Conservation (phyloP, 768 basidiomycete genomes). For the Leccinellum albellum region DNA sequence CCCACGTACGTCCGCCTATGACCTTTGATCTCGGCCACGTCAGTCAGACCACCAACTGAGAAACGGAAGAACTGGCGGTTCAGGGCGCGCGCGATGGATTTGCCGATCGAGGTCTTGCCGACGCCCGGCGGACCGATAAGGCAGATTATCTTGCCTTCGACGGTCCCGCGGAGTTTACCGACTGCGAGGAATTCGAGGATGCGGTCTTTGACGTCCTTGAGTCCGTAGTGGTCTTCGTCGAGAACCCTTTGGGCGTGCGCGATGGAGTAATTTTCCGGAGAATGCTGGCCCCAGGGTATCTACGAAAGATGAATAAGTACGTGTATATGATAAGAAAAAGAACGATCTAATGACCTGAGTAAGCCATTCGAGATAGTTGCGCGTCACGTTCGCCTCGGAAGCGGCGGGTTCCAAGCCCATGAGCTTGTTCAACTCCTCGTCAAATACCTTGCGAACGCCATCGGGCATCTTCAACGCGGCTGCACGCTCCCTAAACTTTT, state of each 20-base stretch:
- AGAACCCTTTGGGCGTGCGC: constrained; percentile 75
- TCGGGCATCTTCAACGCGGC: constrained; percentile 84
- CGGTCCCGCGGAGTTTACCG: constrained; percentile 89
- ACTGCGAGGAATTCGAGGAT: constrained; percentile 96
- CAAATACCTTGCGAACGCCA: constrained; percentile 86
- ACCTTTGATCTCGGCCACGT: constrained; percentile 99
- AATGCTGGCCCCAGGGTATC: constrained; percentile 97
- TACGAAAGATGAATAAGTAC: constrained; percentile 27
- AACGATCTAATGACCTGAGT: constrained; percentile 53
- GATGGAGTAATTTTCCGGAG: constrained; percentile 89
- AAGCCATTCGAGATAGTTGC: constrained; percentile 93
- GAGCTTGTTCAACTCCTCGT: constrained; percentile 91
- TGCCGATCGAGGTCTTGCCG: constrained; percentile 95
- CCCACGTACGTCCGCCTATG: constrained; percentile 96
- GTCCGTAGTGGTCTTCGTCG: constrained; percentile 93
- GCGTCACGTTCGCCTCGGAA: constrained; percentile 88
- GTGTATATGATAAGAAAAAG: neutral
- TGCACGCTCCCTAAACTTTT: constrained; percentile 88
- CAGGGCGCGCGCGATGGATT: constrained; percentile 89
- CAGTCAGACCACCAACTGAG: constrained; percentile 93
- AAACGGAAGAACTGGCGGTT: constrained; percentile 94
- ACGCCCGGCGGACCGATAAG: constrained; percentile 97
- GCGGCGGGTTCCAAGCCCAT: constrained; percentile 86
- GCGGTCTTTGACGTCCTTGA: constrained; percentile 88
- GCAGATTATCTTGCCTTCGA: constrained; percentile 97